Base-by-base conservation (phyloP, 345 rosid species). In the Citrus glauca region DNA sequence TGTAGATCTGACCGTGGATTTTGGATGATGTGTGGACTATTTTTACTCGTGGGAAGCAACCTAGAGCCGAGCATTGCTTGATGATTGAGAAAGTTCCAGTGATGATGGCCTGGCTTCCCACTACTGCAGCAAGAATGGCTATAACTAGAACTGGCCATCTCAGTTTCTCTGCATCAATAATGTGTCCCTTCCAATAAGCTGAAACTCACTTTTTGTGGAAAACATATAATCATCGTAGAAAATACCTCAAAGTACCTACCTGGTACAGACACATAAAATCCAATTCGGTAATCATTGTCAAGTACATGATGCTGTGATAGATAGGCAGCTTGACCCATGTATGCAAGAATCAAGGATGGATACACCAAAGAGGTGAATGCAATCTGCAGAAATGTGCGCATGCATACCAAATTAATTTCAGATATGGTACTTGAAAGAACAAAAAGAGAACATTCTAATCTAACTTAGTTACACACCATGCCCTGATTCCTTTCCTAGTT, bases 311-410 rank as follows among this genome's bases (percentile, higher is more conserved):
- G 94, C 81, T 81, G 83, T 2, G 98, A 94, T 6, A 94, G 89
- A 80, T 89, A 93, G 20, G 98, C 97, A 53, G 98, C 98, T 85
- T 94, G 97, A 72, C 98, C 98, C 97, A 94, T 94, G 75, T 94
- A 94, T 9, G 98, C 98, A 17, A 94, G 93, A 80, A 91, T 86
- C 85, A 94, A 82, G 7, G 97, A 90, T 27, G 98, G 98, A 81
- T 94, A 94, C n/a, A 94, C 98, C 82, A 94, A 78, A 48, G 85
- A 84, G 9, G 97, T 92, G 81, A 94, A 94, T 42, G 98, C 98
- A 79, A 94, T 89, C 97, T 94, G 92, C 87, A 87, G 64, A 77
- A 84, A 74, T 35, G 57, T 22, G 75, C 30, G 45, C 13, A 14
- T 32, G 22, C 25, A 60, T 6, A 77, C 72, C n/a, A 72, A 76